These are phyloP conservation scores for Circinella umbellata DNA, from an alignment of 371 early-diverging fungal genomes.

Conservation along the genomic window DNA sequence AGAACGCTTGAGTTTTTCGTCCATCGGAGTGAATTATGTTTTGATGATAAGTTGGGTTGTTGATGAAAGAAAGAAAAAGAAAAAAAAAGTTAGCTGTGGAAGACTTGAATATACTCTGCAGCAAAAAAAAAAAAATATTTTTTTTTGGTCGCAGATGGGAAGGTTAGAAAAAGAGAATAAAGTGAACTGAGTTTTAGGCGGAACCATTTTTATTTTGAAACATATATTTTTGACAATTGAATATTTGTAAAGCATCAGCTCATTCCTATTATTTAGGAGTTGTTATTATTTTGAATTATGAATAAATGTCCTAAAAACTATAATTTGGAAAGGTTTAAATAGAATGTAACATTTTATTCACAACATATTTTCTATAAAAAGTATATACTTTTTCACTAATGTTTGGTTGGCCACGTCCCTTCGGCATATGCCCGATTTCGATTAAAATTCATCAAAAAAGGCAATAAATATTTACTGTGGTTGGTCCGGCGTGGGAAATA, in stretches of 20 bases:
- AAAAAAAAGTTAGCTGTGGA: not conserved
- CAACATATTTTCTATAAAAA: too few species aligned
- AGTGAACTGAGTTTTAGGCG: not conserved
- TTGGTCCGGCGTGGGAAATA: slow-evolving; percentile 7
- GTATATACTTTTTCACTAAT: not conserved
- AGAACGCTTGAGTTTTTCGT: slow-evolving; percentile 4
- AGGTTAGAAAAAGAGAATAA: not conserved
- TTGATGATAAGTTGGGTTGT: not conserved
- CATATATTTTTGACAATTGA: not conserved
- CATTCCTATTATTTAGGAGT: too few species aligned
- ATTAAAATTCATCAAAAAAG: slow-evolving; percentile 5
- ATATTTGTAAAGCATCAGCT: too few species aligned
- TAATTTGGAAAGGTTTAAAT: too few species aligned
- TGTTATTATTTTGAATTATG: too few species aligned
- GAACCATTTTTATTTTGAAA: not conserved
- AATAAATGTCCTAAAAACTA: too few species aligned
- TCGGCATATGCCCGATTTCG: slow-evolving; percentile 6
- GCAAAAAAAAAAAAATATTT: not conserved
- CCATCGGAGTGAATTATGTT: slow-evolving; percentile 1
- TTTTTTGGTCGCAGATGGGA: not conserved
- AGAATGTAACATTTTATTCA: too few species aligned
- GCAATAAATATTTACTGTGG: not conserved
- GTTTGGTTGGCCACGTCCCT: not conserved
- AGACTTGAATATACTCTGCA: not conserved
- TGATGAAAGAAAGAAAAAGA: not conserved